Evolutionary conservation across 2,329 filamentous ascomycete species (phyloP).

Genomic region (Coleophoma crateriformis): DNA sequence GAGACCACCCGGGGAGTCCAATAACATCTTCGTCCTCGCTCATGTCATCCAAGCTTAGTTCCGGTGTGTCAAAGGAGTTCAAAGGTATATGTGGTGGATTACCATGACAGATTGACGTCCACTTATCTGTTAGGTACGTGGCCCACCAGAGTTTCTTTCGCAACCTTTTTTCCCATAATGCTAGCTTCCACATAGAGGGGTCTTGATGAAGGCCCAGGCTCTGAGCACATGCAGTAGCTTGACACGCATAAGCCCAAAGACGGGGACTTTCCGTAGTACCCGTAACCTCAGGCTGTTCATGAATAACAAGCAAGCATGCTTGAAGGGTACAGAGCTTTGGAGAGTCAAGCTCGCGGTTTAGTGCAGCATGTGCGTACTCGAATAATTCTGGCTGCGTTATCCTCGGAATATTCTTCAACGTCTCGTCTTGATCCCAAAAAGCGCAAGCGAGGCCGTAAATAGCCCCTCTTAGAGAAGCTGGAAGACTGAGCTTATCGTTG

Average conservation of each 20-base stretch:
- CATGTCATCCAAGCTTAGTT: constrained; percentile 35
- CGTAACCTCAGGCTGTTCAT: constrained; percentile 38
- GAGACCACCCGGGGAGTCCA: constrained; percentile 22
- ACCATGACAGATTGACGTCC: constrained; percentile 40
- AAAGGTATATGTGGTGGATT: constrained; percentile 38
- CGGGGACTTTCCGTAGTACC: constrained; percentile 41
- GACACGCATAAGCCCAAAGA: constrained; percentile 37
- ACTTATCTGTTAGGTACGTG: constrained; percentile 34
- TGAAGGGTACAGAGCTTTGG: constrained; percentile 41
- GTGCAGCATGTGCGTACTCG: constrained; percentile 34
- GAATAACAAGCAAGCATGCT: constrained; percentile 38
- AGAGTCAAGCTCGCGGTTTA: constrained; percentile 39
- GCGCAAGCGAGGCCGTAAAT: constrained; percentile 38
- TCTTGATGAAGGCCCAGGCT: constrained; percentile 41
- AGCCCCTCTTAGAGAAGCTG: constrained; percentile 37
- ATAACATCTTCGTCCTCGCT: constrained; percentile 36
- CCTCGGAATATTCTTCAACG: constrained; percentile 24
- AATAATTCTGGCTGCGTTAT: constrained; percentile 37
- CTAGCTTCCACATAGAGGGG: constrained; percentile 34
- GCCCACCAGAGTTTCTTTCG: constrained; percentile 36
- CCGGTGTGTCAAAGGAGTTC: constrained; percentile 34
- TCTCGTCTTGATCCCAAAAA: constrained; percentile 33
- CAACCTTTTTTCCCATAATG: constrained; percentile 33
- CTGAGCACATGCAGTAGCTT: constrained; percentile 38
- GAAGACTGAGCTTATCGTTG: constrained; percentile 31